Evolutionary conservation across 306 rosid species (phyloP).

Genomic region (Quercus dentata): DNA sequence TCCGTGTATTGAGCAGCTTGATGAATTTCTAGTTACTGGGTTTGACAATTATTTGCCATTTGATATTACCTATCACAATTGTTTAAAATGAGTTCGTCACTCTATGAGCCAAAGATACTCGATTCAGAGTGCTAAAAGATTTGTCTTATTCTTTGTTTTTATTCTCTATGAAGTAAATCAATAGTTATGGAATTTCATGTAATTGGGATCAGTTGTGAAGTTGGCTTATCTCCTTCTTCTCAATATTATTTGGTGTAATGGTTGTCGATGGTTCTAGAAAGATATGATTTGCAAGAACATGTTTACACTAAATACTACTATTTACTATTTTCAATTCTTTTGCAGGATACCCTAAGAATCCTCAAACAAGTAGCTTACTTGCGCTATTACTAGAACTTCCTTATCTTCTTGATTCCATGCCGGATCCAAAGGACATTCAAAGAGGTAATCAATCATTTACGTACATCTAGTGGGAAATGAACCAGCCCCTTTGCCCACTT

Average conservation of each 20-base stretch:
- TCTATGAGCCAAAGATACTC: not conserved
- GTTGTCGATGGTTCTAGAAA: not conserved
- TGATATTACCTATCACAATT: not conserved
- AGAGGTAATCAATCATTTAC: slow-evolving; percentile 42
- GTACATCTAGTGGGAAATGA: slow-evolving; percentile 1
- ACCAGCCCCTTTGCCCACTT: not conserved
- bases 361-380: slow-evolving; percentile 79
- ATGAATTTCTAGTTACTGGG: not conserved
- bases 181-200: not conserved
- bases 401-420: slow-evolving; percentile 65
- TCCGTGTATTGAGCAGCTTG: not conserved
- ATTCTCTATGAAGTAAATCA: not conserved
- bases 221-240: not conserved
- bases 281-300: not conserved
- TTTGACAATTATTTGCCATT: not conserved
- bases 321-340: not conserved
- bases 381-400: slow-evolving; percentile 84
- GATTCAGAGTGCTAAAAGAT: not conserved
- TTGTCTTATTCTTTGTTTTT: not conserved
- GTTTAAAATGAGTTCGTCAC: not conserved
- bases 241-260: not conserved
- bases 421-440: slow-evolving; percentile 30
- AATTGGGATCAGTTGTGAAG: too few species aligned
- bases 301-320: not conserved
- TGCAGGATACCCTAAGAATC: slow-evolving; percentile 61